These are phyloP conservation scores for Piloderma croceum DNA, from an alignment of 768 basidiomycete species.

Conservation along the genomic window DNA sequence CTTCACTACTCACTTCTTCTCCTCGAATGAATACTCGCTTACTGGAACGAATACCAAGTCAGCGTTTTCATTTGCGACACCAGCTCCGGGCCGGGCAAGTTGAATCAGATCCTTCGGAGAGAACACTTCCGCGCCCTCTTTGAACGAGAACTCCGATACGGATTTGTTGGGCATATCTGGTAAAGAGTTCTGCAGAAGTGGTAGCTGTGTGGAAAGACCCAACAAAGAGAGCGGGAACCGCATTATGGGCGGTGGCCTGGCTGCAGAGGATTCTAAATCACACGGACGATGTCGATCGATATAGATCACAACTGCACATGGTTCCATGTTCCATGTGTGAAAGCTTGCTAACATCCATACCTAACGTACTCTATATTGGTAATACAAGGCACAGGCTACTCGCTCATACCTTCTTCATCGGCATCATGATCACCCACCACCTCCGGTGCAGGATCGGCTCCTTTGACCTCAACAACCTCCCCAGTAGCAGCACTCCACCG, in stretches of 20 bases:
- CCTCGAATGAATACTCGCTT: constrained; percentile 65
- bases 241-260: constrained; percentile 42
- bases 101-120: constrained; percentile 67
- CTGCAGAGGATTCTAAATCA: background rate
- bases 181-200: constrained; percentile 29
- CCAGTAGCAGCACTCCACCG: constrained; percentile 70
- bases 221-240: constrained; percentile 49
- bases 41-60: constrained; percentile 63
- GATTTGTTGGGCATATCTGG: background rate
- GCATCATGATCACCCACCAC: constrained; percentile 29
- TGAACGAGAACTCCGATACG: constrained; percentile 48
- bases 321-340: no score
- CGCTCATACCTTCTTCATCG: constrained; percentile 47
- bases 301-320: no score
- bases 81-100: constrained; percentile 61
- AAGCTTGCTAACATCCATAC: no score
- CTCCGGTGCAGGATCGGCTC: constrained; percentile 31
- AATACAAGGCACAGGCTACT: constrained; percentile 28
- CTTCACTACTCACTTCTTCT: constrained; percentile 59
- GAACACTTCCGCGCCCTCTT: constrained; percentile 53
- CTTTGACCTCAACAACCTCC: constrained; percentile 55
- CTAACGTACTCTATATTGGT: no score
- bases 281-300: background rate
- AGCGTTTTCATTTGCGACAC: constrained; percentile 61
- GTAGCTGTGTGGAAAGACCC: constrained; percentile 51